These are phyloP conservation scores for Senna siamea DNA, from an alignment of 306 rosid genomes.

Conservation along the genomic window DNA sequence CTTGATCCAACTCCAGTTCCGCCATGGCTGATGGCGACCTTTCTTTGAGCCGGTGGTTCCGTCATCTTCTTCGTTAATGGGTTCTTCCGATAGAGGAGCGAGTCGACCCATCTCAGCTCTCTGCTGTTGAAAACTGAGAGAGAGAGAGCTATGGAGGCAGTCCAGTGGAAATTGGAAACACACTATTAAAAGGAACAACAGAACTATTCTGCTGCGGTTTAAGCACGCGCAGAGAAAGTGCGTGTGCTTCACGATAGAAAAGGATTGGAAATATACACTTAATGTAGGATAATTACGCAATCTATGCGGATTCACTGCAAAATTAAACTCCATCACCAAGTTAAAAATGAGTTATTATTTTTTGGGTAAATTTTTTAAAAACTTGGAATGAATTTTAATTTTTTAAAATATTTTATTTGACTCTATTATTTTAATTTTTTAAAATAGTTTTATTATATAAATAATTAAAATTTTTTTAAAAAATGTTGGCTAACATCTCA, in stretches of 20 bases:
- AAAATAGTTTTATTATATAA: no score
- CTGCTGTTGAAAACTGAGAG: slow-evolving; percentile 22
- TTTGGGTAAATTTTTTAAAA: no score
- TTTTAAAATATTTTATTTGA: no score
- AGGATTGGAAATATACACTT: background rate
- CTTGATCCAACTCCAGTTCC: slow-evolving; percentile 89
- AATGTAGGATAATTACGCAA: no score
- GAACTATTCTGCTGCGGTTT: slow-evolving; percentile 17
- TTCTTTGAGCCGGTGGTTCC: slow-evolving; percentile 45
- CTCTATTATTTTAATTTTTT: no score
- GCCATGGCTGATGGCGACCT: slow-evolving; percentile 70
- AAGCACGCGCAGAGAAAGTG: slow-evolving; percentile 38
- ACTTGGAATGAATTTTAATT: no score
- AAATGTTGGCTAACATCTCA: no score
- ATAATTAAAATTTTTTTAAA: no score
- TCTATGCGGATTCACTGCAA: no score
- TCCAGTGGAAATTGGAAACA: slow-evolving; percentile 2
- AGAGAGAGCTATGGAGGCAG: background rate
- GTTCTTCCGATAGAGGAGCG: slow-evolving; percentile 90
- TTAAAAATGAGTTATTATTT: no score
- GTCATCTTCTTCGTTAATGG: slow-evolving; percentile 65
- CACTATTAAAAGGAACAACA: slow-evolving; percentile 31
- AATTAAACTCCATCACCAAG: no score
- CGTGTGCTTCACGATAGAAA: slow-evolving; percentile 40
- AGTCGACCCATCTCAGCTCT: slow-evolving; percentile 54